Base-by-base conservation (phyloP, 2,329 filamentous ascomycete species). In the Emergomyces africanus region DNA sequence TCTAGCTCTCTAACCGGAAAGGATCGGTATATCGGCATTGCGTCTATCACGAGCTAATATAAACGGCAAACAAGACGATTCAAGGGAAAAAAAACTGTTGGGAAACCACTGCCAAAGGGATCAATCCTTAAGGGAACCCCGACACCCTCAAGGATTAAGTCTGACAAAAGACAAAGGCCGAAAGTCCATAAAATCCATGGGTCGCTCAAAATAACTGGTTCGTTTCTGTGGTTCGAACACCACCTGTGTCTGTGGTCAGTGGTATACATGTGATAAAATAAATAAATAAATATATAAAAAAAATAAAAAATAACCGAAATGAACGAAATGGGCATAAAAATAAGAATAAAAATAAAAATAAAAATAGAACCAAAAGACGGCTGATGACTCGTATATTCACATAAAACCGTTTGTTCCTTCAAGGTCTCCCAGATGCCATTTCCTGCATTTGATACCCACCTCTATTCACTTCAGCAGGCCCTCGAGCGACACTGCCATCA, bases 11-110 rank as follows among this genome's bases (percentile, higher is more conserved):
- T 5, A 33, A 51, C 2, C 15, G 20, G 15, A 33, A 28, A 35
- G 20, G 25, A 30, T 51, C 20, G 18, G 15, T 5, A 30, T 33
- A 44, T 20, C 8, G 15, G 12, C n/a, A 30, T 50, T 51, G 3
- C 2, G n/a, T n/a, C 8, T 10, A 35, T n/a, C 33, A 30, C 61
- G 25, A 66, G 64, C 44, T 69, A 71, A 14, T 54, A 59, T 28
- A 35, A 65, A 15, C 6, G 44, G 28, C 18, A 15, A 48, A 48
- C 23, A 15, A 48, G 10, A 48, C 23, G 2, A 4, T 28, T 12
- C 14, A 12, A 15, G 23, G 15, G 42, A 14, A 44, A 48, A 25
- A 25, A n/a, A n/a, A n/a, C n/a, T n/a, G n/a, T n/a, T n/a, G n/a
- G n/a, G n/a, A n/a, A n/a, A n/a, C n/a, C n/a, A n/a, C n/a, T n/a